Evolutionary conservation across 1,284 basidiomycete genomes (phyloP), one percentile per base, ranked within the genome.

Genomic region (Malassezia restricta): DNA sequence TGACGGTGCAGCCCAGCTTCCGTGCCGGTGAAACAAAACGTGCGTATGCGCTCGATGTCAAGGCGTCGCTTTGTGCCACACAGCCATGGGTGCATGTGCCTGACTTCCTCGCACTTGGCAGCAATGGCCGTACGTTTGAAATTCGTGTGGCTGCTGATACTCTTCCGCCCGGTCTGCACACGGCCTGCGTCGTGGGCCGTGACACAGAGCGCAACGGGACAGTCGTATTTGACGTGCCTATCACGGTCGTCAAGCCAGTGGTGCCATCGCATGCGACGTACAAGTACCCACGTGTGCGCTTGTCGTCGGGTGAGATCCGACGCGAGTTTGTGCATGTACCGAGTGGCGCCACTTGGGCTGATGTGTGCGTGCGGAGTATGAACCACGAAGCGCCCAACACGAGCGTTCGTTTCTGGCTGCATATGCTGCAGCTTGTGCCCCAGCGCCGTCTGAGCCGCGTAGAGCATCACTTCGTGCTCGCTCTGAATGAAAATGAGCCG

Each of bases 261-360:
- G 55, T 65, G 5, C 55, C 59, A 41, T 9, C 47, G 4, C 48
- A 46, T 37, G 65, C 68, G 6, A 66, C 65, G 5, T 57, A 68
- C 43, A 55, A 54, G 32, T 66, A 62, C 32, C 49, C 57, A 12
- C 56, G 49, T 8, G 51, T 61, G 27, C 58, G 57, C 11, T 60
- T 70, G 39, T 62, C 64, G 28, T 56, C 61, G 11, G 73, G 73
- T 43, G 61, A 59, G 30, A 64, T 74, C 24, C 62, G 65, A 28
- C 58, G 73, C 27, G 54, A 62, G 35, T 74, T 74, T 59, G 43
- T 74, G 33, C 50, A 57, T 28, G 73, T 74, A 14, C 73, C 73
- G 27, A 59, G 63, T 32, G 73, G 73, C 17, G 70, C 71, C n/a
- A 71, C 69, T 8, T 74, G 70, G 68, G 73, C 71, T 39, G 68